phyloP scores from a whole-genome alignment of 257 asterid genomes.

The Solanum arcanum region DNA sequence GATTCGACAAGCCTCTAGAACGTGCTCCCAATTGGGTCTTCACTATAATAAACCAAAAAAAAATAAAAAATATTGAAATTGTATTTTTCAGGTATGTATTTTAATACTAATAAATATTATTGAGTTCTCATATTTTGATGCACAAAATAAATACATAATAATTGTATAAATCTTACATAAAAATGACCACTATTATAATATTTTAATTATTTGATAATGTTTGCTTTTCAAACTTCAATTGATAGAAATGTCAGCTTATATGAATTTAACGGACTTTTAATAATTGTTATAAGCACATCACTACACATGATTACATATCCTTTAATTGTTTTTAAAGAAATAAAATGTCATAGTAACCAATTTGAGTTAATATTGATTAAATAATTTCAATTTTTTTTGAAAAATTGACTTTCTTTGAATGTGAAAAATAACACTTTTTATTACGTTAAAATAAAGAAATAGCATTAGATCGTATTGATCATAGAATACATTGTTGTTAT shows the following conservation, averaged over 20 bases:
- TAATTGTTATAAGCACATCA: background rate
- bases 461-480: too few species aligned
- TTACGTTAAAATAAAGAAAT: too few species aligned
- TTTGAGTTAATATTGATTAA: background rate
- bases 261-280: background rate
- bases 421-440: too few species aligned
- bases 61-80: background rate
- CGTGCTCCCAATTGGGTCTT: background rate
- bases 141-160: background rate
- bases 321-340: background rate
- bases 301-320: background rate
- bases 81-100: background rate
- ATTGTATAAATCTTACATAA: background rate
- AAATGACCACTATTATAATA: background rate
- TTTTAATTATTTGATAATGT: background rate
- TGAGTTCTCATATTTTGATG: background rate
- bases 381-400: background rate
- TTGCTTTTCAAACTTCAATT: background rate
- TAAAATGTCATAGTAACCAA: background rate
- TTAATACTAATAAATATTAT: background rate
- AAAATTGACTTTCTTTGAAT: too few species aligned
- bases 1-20: background rate
- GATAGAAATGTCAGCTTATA: background rate
- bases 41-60: background rate
- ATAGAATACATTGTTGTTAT: too few species aligned